Base-by-base conservation (phyloP, 1,284 basidiomycete genomes). In the Tausonia pullulans region DNA sequence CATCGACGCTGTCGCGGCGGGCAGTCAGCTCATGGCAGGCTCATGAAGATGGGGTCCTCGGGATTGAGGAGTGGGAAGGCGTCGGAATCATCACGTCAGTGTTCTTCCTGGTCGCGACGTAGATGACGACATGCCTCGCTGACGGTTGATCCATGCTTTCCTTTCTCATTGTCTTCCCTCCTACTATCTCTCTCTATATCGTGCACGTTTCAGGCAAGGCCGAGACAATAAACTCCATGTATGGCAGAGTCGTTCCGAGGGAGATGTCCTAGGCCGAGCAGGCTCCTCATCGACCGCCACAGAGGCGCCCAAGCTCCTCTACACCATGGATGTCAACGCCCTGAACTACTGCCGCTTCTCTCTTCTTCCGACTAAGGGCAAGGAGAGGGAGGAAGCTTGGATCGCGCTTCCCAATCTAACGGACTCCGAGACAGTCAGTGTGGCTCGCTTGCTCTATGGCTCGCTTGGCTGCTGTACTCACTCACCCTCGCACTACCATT, bases 261-360 rank as follows among this genome's bases (percentile, higher is more conserved):
- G 60, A 57, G 11, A 50, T 64, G 0, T 69, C 76, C 75, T 84
- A 8, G 84, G 82, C 41, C 82, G 82, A 9, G 81, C 84, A 2
- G 77, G 80, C 0, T 69, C 81, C 43, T 76, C 81, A 1, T 80
- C 77, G 11, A 75, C 80, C 2, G 71, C 81, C 56, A 78, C 81
- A 2, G 80, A 77, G 13, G 75, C 74, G 0, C 88, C 87, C 3
- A 68, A 72, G 5, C 72, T 88, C 5, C 71, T 76, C 3, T 85
- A 84, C 69, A 86, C 86, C 0, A 78, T 95, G 74, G 87, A 89
- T 70, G 85, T 91, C 66, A 96, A 95, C 73, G 84, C 90, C 2
- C 79, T 95, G 68, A 95, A 94, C 73, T 95, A 88, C 72, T 94
- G 91, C 75, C 83, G 85, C 0, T 92, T 94, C 73, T 82, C 84